Evolutionary conservation across 2,329 filamentous ascomycete species (phyloP).

Genomic region (Zymoseptoria pseudotritici): DNA sequence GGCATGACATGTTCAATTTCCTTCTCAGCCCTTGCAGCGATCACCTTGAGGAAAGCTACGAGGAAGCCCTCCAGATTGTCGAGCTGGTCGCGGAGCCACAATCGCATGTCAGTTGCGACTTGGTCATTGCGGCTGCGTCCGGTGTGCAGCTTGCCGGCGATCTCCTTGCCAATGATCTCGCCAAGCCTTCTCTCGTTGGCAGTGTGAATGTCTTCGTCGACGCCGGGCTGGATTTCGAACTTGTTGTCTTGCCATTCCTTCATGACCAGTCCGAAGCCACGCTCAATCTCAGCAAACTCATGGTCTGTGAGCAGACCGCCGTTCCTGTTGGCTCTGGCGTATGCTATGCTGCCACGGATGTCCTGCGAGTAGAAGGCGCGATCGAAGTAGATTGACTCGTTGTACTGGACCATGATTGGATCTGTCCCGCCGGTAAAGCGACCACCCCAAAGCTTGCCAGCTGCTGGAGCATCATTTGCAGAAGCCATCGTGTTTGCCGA

Average conservation of each 20-base stretch:
- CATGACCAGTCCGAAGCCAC: slow-evolving; percentile 55
- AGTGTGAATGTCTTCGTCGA: slow-evolving; percentile 50
- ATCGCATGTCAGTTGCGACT: slow-evolving; percentile 79
- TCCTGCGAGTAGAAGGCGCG: slow-evolving; percentile 71
- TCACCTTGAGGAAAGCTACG: slow-evolving; percentile 61
- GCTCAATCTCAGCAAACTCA: slow-evolving; percentile 68
- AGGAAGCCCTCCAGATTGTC: slow-evolving; percentile 62
- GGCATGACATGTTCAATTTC: slow-evolving; percentile 78
- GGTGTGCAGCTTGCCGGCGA: slow-evolving; percentile 87
- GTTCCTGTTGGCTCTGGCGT: slow-evolving; percentile 71
- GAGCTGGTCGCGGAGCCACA: slow-evolving; percentile 76
- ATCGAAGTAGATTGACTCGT: slow-evolving; percentile 73
- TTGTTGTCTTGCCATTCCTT: slow-evolving; percentile 41
- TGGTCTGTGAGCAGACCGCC: slow-evolving; percentile 63
- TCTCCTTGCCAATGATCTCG: slow-evolving; percentile 79
- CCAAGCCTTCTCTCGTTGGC: slow-evolving; percentile 51
- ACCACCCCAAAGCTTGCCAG: slow-evolving; percentile 52
- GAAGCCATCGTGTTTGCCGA: slow-evolving; percentile 9
- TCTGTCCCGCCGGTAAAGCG: slow-evolving; percentile 66
- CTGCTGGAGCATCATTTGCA: slow-evolving; percentile 16
- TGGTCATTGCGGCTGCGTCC: slow-evolving; percentile 81
- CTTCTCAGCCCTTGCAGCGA: slow-evolving; percentile 59
- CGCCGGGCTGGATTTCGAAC: slow-evolving; percentile 40
- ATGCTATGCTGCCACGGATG: slow-evolving; percentile 72
- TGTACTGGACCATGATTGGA: slow-evolving; percentile 80